Evolutionary conservation across 2,329 filamentous ascomycete genomes (phyloP).

Genomic region (Alternaria viburni): DNA sequence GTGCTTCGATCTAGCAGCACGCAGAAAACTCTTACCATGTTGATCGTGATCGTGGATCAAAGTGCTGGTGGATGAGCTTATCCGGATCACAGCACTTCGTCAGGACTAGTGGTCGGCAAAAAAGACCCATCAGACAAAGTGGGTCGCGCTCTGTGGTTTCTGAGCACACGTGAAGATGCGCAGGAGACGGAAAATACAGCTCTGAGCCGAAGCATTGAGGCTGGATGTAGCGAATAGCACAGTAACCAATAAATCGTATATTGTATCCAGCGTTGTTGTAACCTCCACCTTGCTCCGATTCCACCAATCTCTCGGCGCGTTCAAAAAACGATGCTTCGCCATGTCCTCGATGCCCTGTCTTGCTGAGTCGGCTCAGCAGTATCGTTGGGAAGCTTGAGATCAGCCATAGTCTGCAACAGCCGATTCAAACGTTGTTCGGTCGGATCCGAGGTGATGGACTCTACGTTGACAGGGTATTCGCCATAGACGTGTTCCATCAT

Average conservation of each 20-base stretch:
- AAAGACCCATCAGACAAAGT: background rate
- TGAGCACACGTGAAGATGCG: background rate
- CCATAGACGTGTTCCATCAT: slow-evolving; percentile 1
- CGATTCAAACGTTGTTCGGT: background rate
- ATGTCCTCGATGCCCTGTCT: background rate
- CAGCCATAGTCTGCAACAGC: background rate
- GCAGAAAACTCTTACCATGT: background rate
- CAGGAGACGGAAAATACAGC: background rate
- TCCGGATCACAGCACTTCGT: background rate
- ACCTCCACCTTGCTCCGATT: background rate
- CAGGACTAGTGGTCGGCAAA: background rate
- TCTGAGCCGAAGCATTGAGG: background rate
- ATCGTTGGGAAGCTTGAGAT: background rate
- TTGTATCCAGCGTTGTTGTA: background rate
- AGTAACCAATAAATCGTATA: background rate
- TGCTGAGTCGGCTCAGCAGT: background rate
- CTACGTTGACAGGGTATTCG: slow-evolving; percentile 3
- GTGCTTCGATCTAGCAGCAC: background rate
- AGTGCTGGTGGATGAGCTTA: background rate
- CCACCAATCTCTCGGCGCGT: background rate
- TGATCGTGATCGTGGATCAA: background rate
- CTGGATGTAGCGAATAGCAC: background rate
- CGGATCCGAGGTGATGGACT: slow-evolving; percentile 14
- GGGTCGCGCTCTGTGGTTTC: background rate
- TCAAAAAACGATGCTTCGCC: slow-evolving; percentile 2